Evolutionary conservation across 352 stramenopile genomes (phyloP), one percentile per base, ranked within the genome.

Genomic region (Phytophthora cactorum): DNA sequence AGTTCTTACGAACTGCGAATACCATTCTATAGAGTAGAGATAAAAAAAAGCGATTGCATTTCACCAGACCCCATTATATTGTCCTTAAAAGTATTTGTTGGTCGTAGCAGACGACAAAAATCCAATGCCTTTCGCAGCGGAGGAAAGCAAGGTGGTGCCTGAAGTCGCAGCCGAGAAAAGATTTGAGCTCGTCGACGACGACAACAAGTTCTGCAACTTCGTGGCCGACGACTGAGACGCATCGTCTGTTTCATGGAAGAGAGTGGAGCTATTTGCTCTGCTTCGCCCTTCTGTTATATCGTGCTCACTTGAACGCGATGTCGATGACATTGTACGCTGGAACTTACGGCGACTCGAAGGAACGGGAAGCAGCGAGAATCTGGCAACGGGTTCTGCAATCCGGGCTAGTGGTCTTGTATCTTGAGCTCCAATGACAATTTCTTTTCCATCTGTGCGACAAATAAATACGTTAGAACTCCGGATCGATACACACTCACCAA

Each of bases 301-400:
- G 47, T 66, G 63, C 29, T 82, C 64, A 51, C 70, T 81, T 39
- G 70, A 70, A 34, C 67, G 66, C 3, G 75, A 75, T n/a, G 50
- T 57, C 31, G 50, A 57, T 36, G 54, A 46, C 28, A 74, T 61
- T 9, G 71, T 75, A 22, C 71, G 81, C n/a, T 86, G 75, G n/a
- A 83, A 75, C n/a, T 72, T 80, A 25, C 85, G 80, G 4, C 77
- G 74, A 36, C 59, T 87, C 0, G 77, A 86, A 41, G 86, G 84
- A 15, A 92, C 82, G 8, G 88, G 88, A 32, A 96, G 73, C 36
- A 96, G 64, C 12, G 88, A 91, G 56, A 96, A 96, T 5, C 88
- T 83, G 11, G 88, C 74, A 32, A 93, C 86, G 9, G 86, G 87
- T 52, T 94, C 84, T 1, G 75, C 85, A 59, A 96, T 83, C 43